Percentiles rank a stretch among this genome's conserved stretches.
phyloP scores from a whole-genome alignment of 2,329 filamentous ascomycete species.

The Fusarium gaditjirri region DNA sequence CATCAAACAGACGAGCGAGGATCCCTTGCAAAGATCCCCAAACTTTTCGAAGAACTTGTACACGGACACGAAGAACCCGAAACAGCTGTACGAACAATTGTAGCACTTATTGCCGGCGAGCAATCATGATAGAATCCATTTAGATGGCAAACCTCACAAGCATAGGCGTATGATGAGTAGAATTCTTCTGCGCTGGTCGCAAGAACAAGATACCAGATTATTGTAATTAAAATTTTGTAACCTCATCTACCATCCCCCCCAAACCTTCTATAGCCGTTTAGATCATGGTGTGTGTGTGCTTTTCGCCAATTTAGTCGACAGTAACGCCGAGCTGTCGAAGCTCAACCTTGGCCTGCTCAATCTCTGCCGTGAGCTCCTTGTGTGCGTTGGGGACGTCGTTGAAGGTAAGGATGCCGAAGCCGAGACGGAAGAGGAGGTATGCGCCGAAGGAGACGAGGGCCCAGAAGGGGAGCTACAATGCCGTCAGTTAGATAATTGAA shows the following conservation, averaged over 20 bases:
- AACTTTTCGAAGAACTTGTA: conserved; percentile 69
- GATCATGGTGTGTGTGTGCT: conserved; percentile 1
- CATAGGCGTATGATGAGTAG: neutral
- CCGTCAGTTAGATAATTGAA: neutral
- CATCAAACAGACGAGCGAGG: conserved; percentile 66
- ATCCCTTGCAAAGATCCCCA: conserved; percentile 67
- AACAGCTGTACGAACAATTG: conserved; percentile 67
- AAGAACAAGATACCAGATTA: conserved; percentile 26
- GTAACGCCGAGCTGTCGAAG: conserved; percentile 79
- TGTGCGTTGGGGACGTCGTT: conserved; percentile 94
- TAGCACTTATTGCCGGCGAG: conserved; percentile 67
- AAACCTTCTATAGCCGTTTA: conserved; percentile 38
- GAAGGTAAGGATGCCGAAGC: conserved; percentile 93
- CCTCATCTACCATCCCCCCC: neutral
- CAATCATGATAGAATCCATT: conserved; percentile 28
- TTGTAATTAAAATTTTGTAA: conserved; percentile 36
- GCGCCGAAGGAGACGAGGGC: conserved; percentile 89
- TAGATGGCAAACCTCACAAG: neutral
- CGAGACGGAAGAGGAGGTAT: conserved; percentile 90
- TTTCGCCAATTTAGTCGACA: conserved; percentile 68
- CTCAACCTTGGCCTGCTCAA: conserved; percentile 79
- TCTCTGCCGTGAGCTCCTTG: conserved; percentile 87
- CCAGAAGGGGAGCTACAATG: conserved; percentile 86
- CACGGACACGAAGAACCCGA: conserved; percentile 64
- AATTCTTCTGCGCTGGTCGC: conserved; percentile 23